A percentile compares a stretch with the other conserved stretches of the same genome.
Conservation (phyloP, 257 asterid genomes). For the Primulina eburnea region DNA sequence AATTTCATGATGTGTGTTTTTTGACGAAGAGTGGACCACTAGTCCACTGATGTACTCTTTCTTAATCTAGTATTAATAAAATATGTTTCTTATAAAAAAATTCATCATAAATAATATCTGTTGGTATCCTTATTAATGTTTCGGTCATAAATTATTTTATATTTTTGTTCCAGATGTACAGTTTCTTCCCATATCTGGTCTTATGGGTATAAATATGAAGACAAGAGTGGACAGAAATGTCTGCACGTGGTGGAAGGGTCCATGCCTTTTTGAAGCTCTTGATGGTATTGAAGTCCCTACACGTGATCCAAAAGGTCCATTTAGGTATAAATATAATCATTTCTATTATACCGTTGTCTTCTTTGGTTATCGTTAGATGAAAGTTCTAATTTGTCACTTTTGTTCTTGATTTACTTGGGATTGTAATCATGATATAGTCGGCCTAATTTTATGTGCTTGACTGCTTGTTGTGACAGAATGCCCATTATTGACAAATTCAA, state of each 20-base stretch:
- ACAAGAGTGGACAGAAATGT: constrained; percentile 49
- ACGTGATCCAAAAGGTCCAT: constrained; percentile 91
- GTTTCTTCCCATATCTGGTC: constrained; percentile 94
- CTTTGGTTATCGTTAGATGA: neutral
- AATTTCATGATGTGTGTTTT: too few species aligned
- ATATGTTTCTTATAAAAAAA: too few species aligned
- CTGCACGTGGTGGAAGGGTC: constrained; percentile 90
- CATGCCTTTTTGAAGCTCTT: constrained; percentile 90
- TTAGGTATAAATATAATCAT: constrained; percentile 48
- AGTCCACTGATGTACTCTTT: too few species aligned
- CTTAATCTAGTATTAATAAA: too few species aligned
- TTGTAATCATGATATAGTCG: neutral
- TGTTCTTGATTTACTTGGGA: constrained; percentile 14
- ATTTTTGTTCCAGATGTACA: constrained; percentile 58
- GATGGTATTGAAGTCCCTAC: constrained; percentile 70
- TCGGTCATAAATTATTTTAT: constrained; percentile 1
- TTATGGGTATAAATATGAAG: constrained; percentile 74
- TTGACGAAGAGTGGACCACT: too few species aligned
- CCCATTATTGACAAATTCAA: constrained; percentile 88
- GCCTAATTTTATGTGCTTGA: constrained; percentile 11
- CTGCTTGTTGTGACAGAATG: constrained; percentile 47
- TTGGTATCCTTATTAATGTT: neutral
- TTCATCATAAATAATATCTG: neutral
- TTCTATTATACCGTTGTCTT: neutral
- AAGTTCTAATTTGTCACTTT: constrained; percentile 1